Base-by-base conservation (phyloP, 768 basidiomycete genomes). In the Boletus pseudopeckii region DNA sequence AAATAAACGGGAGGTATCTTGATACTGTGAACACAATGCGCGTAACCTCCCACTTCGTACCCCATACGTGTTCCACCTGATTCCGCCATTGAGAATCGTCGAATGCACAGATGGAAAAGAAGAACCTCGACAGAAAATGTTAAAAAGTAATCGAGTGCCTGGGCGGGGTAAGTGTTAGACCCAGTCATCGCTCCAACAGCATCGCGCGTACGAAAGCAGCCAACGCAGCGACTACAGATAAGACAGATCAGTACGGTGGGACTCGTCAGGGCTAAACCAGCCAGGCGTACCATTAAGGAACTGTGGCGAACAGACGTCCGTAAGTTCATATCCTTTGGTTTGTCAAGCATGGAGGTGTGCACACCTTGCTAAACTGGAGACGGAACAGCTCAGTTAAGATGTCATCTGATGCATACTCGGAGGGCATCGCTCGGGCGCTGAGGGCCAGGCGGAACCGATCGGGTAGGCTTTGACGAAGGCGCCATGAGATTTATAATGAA, bases 1-100 rank as follows among this genome's bases (percentile, higher is more conserved):
- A 37, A 46, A 67, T 3, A 32, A 67, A 62, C 26, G 68, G 48
- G 34, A 69, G 48, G 50, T 69, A 69, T 57, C 66, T 67, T 42
- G 67, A 50, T 9, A 67, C 7, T 6, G 65, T 62, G 45, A 67
- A 67, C 17, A 69, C 49, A 22, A 60, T 34, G 34, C 65, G 65
- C 33, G 67, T 34, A 7, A 22, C 20, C n/a, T 49, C 55, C 66
- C 66, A 69, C 34, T 51, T 62, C 8, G 60, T 55, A 11, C 63
- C 58, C 65, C 67, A 67, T 13, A 64, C 53, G 45, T 56, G 45
- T 48, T 54, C 53, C 2, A 67, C 61, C 66, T 68, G 20, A n/a
- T 26, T 11, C 30, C 14, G 2, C 10, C 2, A 2, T 37, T 62
- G 17, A 64, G 48, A 43, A 24, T 20, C 5, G 38, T 24, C 5